Evolutionary conservation across 1,284 basidiomycete genomes (phyloP).

Genomic region (Meira nashicola): DNA sequence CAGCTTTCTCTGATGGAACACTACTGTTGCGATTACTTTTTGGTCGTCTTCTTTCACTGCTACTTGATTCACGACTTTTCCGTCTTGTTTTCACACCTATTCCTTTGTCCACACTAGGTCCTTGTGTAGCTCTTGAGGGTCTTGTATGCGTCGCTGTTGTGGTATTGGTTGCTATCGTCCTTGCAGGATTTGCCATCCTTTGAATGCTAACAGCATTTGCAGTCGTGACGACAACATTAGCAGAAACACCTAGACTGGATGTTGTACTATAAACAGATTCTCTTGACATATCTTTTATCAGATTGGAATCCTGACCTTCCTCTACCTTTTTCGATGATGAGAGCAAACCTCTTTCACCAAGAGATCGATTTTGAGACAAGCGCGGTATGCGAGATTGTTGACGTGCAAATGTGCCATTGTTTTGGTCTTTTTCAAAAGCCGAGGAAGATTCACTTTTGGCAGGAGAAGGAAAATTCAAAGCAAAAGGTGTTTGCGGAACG

Average conservation of each 20-base stretch:
- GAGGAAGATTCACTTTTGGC: background rate
- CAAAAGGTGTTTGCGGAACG: background rate
- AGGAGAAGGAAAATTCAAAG: background rate
- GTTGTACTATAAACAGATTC: background rate
- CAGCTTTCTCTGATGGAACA: no score
- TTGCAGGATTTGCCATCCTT: background rate
- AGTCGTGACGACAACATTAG: background rate
- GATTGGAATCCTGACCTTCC: no score
- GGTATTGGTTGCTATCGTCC: background rate
- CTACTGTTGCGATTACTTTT: background rate
- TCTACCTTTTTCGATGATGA: no score
- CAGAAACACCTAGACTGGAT: background rate
- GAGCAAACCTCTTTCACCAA: no score
- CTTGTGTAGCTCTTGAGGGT: background rate
- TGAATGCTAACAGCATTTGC: slow-evolving; percentile 6
- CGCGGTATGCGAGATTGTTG: background rate
- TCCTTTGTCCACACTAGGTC: slow-evolving; percentile 7
- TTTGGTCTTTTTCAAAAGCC: background rate
- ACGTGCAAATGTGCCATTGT: background rate
- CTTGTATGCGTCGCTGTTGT: background rate
- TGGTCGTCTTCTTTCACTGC: background rate
- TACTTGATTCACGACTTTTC: slow-evolving; percentile 1
- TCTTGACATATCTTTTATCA: background rate
- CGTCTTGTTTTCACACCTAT: slow-evolving; percentile 5
- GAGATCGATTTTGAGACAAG: background rate